phyloP scores from a whole-genome alignment of 441 rosid genomes.

The Breynia disticha region DNA sequence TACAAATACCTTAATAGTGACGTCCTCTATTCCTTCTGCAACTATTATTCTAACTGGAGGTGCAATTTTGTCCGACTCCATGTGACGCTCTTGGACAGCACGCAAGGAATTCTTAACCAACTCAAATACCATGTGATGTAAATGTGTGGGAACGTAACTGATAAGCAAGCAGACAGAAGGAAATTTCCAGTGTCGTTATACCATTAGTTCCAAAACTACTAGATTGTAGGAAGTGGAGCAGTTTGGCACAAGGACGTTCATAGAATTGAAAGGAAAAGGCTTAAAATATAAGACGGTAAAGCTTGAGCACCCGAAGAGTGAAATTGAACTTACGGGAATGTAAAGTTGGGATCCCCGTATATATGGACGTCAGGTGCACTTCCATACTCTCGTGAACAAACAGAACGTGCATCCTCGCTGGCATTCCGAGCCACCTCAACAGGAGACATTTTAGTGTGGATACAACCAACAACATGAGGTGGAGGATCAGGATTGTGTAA shows the following conservation, averaged over 20 bases:
- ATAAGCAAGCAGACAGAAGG: constrained; percentile 10
- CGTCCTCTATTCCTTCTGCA: constrained; percentile 94
- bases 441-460: constrained; percentile 93
- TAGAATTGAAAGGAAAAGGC: too few species aligned
- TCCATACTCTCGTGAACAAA: constrained; percentile 84
- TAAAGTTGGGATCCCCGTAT: constrained; percentile 81
- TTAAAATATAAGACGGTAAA: background rate
- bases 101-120: constrained; percentile 94
- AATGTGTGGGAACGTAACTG: constrained; percentile 88
- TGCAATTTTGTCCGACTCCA: constrained; percentile 71
- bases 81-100: constrained; percentile 76
- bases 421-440: constrained; percentile 77
- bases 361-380: constrained; percentile 66
- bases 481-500: constrained; percentile 88
- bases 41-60: constrained; percentile 78
- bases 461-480: constrained; percentile 73
- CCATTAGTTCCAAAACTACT: too few species aligned
- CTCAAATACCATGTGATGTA: constrained; percentile 94
- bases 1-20: constrained; percentile 65
- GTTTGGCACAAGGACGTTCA: too few species aligned
- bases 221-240: too few species aligned
- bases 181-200: constrained; percentile 3
- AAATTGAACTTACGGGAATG: constrained; percentile 69
- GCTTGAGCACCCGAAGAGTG: background rate
- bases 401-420: constrained; percentile 73